These are phyloP conservation scores for Elsinoe perseae DNA, from an alignment of 2,329 filamentous ascomycete species.

Conservation along the genomic window DNA sequence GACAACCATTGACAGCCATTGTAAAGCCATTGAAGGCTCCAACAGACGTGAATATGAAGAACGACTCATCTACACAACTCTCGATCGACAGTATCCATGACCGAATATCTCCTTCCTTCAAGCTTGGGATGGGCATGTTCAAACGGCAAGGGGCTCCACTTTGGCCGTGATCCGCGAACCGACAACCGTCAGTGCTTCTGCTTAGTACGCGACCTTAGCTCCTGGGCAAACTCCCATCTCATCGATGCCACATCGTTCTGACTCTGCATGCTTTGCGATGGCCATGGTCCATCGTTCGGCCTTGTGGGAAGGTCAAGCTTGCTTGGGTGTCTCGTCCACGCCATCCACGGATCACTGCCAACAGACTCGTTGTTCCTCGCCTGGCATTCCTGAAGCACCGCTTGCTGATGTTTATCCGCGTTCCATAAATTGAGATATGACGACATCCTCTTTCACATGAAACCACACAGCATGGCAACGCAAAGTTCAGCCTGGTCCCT, in stretches of 20 bases:
- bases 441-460: slow-evolving; percentile 11
- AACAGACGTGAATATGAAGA: neutral
- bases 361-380: neutral
- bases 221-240: slow-evolving; percentile 5
- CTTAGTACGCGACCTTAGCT: slow-evolving; percentile 1
- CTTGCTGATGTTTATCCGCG: neutral
- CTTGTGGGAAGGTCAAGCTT: slow-evolving; percentile 1
- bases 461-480: neutral
- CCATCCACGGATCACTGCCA: neutral
- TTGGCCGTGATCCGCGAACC: slow-evolving; percentile 7
- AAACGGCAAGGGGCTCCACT: slow-evolving; percentile 8
- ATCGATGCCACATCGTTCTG: neutral
- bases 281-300: neutral
- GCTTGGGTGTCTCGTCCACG: neutral
- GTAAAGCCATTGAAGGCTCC: neutral
- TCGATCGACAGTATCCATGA: slow-evolving; percentile 1
- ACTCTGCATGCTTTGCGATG: neutral
- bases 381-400: neutral
- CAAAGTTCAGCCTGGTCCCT: neutral
- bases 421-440: neutral
- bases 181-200: slow-evolving; percentile 11
- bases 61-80: neutral
- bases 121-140: neutral
- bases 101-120: neutral
- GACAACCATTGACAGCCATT: slow-evolving; percentile 2